Percentiles rank a stretch among this genome's conserved stretches.
Conservation (phyloP, 371 early-diverging fungal genomes). For the Choanephora cucurbitarum region DNA sequence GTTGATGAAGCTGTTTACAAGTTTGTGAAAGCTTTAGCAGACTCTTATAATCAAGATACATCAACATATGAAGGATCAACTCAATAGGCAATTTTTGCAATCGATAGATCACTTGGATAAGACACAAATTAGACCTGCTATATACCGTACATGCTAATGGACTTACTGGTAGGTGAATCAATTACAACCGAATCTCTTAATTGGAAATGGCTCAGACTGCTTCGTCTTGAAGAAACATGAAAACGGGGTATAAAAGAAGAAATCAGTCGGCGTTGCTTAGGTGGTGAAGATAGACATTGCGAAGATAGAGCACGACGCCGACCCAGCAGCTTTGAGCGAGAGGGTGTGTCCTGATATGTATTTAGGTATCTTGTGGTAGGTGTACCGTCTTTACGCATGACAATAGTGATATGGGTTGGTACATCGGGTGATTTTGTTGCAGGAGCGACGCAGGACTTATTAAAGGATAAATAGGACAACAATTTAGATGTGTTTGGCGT, state of each 20-base stretch:
- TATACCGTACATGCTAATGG: no score
- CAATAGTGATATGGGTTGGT: constrained; percentile 23
- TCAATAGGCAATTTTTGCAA: constrained; percentile 21
- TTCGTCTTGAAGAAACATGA: constrained; percentile 4
- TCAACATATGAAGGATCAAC: constrained; percentile 14
- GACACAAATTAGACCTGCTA: no score
- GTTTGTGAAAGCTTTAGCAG: constrained; percentile 16
- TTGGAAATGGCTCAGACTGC: not conserved
- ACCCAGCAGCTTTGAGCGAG: not conserved
- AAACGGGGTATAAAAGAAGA: constrained; percentile 24
- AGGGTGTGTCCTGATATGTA: not conserved
- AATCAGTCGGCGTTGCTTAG: constrained; percentile 20
- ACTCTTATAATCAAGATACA: constrained; percentile 14
- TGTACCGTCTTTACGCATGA: constrained; percentile 31
- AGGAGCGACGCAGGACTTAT: constrained; percentile 5
- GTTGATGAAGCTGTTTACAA: constrained; percentile 15
- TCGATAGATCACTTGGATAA: constrained; percentile 4
- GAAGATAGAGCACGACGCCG: constrained; percentile 17
- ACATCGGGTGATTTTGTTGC: constrained; percentile 10
- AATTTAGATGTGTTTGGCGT: constrained; percentile 22
- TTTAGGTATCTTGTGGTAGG: constrained; percentile 24
- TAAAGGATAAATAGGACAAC: constrained; percentile 24
- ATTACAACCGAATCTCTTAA: no score
- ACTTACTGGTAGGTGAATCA: no score
- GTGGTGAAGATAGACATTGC: constrained; percentile 12